These are phyloP conservation scores for Boletus sensibilis DNA, from an alignment of 768 basidiomycete genomes.

Conservation along the genomic window DNA sequence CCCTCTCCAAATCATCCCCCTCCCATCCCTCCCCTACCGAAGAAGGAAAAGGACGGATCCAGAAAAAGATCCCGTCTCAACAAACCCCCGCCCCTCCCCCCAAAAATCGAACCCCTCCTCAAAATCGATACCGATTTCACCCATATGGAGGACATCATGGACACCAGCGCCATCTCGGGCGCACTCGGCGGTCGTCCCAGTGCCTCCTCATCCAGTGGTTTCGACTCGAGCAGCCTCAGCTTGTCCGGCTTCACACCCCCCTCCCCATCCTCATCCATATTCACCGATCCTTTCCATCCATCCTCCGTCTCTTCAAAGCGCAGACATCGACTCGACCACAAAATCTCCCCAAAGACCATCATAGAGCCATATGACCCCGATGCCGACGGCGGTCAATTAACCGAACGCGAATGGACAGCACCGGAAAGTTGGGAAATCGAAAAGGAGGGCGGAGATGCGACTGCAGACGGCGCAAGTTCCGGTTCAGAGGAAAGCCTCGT, in stretches of 20 bases:
- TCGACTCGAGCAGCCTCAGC: conserved; percentile 33
- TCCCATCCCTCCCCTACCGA: conserved; percentile 13
- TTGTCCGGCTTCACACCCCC: conserved; percentile 44
- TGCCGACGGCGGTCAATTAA: conserved; percentile 11
- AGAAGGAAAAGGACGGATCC: conserved; percentile 29
- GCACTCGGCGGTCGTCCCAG: conserved; percentile 18
- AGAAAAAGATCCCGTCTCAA: conserved; percentile 24
- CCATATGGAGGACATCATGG: conserved; percentile 81
- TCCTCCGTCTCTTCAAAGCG: conserved; percentile 20
- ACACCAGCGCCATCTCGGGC: conserved; percentile 30
- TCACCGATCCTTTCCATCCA: conserved; percentile 39
- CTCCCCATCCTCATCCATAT: conserved; percentile 31
- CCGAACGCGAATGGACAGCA: conserved; percentile 53
- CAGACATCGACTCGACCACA: conserved; percentile 33
- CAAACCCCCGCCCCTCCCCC: conserved; percentile 16
- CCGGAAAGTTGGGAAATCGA: conserved; percentile 80
- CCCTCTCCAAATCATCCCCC: conserved; percentile 6
- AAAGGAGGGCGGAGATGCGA: conserved; percentile 40
- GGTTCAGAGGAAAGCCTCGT: conserved; percentile 37
- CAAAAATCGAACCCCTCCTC: conserved; percentile 31
- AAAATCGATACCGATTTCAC: conserved; percentile 37
- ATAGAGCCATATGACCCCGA: conserved; percentile 10
- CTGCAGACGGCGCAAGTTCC: conserved; percentile 39
- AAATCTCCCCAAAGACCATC: conserved; percentile 53
- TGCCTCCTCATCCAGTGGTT: conserved; percentile 14